phyloP scores from a whole-genome alignment of 2,329 filamentous ascomycete genomes.

The Aureobasidium sp. region DNA sequence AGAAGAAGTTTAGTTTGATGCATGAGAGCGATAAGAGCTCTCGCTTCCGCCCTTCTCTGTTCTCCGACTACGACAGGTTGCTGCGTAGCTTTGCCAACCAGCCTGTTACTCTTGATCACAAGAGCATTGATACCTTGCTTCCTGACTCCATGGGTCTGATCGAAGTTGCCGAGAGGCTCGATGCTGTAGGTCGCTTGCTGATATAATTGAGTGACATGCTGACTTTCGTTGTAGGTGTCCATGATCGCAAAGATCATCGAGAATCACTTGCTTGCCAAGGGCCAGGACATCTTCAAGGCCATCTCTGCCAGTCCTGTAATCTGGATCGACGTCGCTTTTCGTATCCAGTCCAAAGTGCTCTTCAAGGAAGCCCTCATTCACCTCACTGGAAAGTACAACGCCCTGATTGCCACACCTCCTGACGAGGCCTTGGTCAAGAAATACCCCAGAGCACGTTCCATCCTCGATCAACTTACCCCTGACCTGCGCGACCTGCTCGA shows the following conservation, averaged over 20 bases:
- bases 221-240: slow-evolving; percentile 20
- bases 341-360: slow-evolving; percentile 39
- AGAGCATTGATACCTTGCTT: slow-evolving; percentile 34
- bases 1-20: background rate
- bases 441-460: slow-evolving; percentile 13
- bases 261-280: slow-evolving; percentile 40
- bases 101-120: slow-evolving; percentile 34
- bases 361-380: slow-evolving; percentile 42
- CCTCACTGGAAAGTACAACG: slow-evolving; percentile 36
- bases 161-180: slow-evolving; percentile 41
- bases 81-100: slow-evolving; percentile 42
- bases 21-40: background rate
- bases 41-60: background rate
- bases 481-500: background rate
- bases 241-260: slow-evolving; percentile 41
- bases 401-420: slow-evolving; percentile 25
- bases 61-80: slow-evolving; percentile 36
- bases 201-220: background rate
- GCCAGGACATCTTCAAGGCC: slow-evolving; percentile 39
- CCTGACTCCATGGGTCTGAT: slow-evolving; percentile 35
- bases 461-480: slow-evolving; percentile 24
- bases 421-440: background rate
- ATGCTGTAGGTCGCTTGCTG: slow-evolving; percentile 27
- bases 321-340: slow-evolving; percentile 41
- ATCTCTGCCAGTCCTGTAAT: slow-evolving; percentile 36